phyloP scores from a whole-genome alignment of 345 rosid genomes.

The Aquilaria malaccensis region DNA sequence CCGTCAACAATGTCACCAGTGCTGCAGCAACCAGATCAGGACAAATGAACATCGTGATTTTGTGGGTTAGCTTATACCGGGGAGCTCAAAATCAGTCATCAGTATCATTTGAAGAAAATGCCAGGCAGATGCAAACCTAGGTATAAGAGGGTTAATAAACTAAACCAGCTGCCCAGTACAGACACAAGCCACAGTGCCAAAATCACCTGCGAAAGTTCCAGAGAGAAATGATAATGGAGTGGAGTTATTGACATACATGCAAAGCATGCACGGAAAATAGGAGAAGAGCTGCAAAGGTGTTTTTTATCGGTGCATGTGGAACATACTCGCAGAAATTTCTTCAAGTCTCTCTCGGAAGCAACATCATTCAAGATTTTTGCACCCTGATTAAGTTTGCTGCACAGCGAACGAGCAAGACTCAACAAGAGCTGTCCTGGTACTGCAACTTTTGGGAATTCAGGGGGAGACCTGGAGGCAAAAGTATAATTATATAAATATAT shows the following conservation, averaged over 20 bases:
- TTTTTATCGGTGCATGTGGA: neutral
- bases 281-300: neutral
- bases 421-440: constrained; percentile 26
- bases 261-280: neutral
- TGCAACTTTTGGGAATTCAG: constrained; percentile 29
- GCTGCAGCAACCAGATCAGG: constrained; percentile 16
- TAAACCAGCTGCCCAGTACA: constrained; percentile 33
- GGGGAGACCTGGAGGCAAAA: constrained; percentile 19
- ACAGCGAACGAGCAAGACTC: constrained; percentile 19
- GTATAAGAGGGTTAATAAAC: constrained; percentile 31
- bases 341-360: constrained; percentile 31
- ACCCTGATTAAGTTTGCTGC: constrained; percentile 27
- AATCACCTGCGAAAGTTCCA: constrained; percentile 23
- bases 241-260: neutral
- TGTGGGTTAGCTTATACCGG: no score
- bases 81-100: no score
- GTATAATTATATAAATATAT: neutral
- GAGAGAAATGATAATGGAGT: no score
- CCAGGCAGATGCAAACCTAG: constrained; percentile 13
- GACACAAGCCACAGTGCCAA: constrained; percentile 28
- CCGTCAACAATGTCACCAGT: constrained; percentile 25
- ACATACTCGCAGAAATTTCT: constrained; percentile 32
- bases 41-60: neutral
- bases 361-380: constrained; percentile 23
- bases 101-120: no score